Base-by-base conservation (phyloP, 2,329 filamentous ascomycete species). In the Mycosphaerella arachidis region DNA sequence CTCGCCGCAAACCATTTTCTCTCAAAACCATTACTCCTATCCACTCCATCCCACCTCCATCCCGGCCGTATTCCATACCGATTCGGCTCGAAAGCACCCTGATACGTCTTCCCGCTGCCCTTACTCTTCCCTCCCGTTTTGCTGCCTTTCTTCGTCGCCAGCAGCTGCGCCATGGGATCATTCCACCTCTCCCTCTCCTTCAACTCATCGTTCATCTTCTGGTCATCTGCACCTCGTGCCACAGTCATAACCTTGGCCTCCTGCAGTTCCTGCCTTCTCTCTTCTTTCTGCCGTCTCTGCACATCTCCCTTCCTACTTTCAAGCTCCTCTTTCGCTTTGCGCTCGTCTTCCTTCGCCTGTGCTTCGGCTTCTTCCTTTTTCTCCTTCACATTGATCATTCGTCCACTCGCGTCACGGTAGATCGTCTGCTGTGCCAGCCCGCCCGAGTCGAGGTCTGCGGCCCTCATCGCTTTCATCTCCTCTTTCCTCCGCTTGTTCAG, bases 21-120 rank as follows among this genome's bases (percentile, higher is more conserved):
- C 78, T 99, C 94, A 73, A 97, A 97, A 0, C 93, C 93, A 76
- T 91, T 99, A 20, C 91, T 83, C 66, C 94, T 82, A 79, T 99
- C 94, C 18, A 99, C 94, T 6, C 95, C 94, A 79, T 99, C 94
- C 94, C 94, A 99, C 65, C 91, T 82, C 78, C 96, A 91, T 0
- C 94, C 95, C 0, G 94, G 94, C 62, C 88, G 82, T 63, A 99
- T 97, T 1, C 90, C 91, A 77, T 97, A 97, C 20, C 94, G 83
- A 80, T 99, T 99, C 48, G 94, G 94, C 70, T 90, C 84, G 58
- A 89, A 90, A 0, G 87, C 83, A 0, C 93, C 94, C 61, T 86
- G 79, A 73, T 97, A 99, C 4, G 89, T 73, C 67, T 76, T 77
- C 66, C 73, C 77, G 40, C 71, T 69, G 62, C 75, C 74, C 66